Evolutionary conservation across 2,329 filamentous ascomycete genomes (phyloP).

Genomic region (Penicillium crustosum): DNA sequence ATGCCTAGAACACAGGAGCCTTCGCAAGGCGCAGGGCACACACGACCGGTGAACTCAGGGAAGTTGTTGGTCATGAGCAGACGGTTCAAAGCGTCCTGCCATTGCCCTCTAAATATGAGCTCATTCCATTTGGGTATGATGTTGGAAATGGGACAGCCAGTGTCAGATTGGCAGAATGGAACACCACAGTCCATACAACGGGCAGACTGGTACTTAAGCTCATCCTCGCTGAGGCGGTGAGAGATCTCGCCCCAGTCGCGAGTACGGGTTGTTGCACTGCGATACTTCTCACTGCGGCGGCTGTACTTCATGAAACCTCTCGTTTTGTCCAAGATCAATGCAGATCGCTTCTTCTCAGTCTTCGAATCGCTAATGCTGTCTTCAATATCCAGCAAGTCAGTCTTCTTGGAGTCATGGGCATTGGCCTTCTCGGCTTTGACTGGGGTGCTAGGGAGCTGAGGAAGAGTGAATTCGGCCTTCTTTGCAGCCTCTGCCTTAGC

Average conservation of each 20-base stretch:
- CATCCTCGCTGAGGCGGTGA: constrained; percentile 82
- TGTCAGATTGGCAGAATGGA: constrained; percentile 95
- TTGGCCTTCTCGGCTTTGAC: constrained; percentile 56
- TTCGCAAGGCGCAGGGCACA: constrained; percentile 94
- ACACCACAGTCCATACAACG: constrained; percentile 99
- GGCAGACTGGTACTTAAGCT: constrained; percentile 93
- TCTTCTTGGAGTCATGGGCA: constrained; percentile 65
- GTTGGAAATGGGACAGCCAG: constrained; percentile 92
- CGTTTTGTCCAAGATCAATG: constrained; percentile 95
- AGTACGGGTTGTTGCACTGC: constrained; percentile 75
- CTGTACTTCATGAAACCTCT: constrained; percentile 97
- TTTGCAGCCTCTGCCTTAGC: constrained; percentile 82
- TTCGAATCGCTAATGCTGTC: constrained; percentile 83
- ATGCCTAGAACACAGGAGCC: constrained; percentile 95
- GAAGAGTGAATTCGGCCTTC: constrained; percentile 78
- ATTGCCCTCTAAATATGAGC: constrained; percentile 71
- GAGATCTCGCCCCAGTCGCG: constrained; percentile 94
- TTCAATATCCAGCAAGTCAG: constrained; percentile 79
- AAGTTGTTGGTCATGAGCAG: constrained; percentile 98
- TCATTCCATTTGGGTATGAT: constrained; percentile 98
- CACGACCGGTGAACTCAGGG: constrained; percentile 95
- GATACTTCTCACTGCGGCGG: constrained; percentile 90
- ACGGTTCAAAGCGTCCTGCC: constrained; percentile 87
- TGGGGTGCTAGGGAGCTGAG: constrained; percentile 64
- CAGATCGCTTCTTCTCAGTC: constrained; percentile 84